phyloP scores from a whole-genome alignment of 2,329 filamentous ascomycete species.

The Diaporthe citriasiana region DNA sequence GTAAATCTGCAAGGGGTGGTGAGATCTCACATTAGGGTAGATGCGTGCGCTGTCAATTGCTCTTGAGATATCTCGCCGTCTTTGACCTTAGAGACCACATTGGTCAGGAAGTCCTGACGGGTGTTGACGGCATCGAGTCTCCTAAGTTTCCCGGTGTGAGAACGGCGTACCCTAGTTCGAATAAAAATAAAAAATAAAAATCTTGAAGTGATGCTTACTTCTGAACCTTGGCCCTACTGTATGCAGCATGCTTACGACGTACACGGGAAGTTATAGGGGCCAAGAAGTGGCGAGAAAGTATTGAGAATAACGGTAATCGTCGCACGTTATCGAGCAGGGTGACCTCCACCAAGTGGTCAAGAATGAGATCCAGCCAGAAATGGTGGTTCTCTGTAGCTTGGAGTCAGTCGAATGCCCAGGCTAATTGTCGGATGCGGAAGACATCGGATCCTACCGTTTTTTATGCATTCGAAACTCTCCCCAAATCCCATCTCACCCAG shows the following conservation, averaged over 20 bases:
- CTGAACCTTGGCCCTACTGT: background rate
- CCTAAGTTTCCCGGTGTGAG: background rate
- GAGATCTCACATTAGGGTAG: slow-evolving; percentile 43
- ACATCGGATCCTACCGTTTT: slow-evolving; percentile 43
- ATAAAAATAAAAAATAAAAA: too few relatives aligned
- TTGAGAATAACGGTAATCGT: slow-evolving; percentile 38
- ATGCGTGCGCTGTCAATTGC: slow-evolving; percentile 48
- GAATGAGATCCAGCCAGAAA: slow-evolving; percentile 48
- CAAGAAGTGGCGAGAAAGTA: slow-evolving; percentile 29
- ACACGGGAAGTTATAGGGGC: background rate
- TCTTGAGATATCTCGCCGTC: slow-evolving; percentile 44
- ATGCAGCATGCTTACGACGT: background rate
- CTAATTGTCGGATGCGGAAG: background rate
- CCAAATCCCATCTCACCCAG: slow-evolving; percentile 60
- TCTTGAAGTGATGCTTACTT: background rate
- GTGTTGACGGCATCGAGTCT: background rate
- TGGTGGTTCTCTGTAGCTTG: slow-evolving; percentile 45
- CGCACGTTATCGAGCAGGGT: slow-evolving; percentile 46
- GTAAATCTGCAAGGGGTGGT: background rate
- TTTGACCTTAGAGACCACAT: slow-evolving; percentile 44
- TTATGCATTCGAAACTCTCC: slow-evolving; percentile 52
- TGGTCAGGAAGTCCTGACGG: slow-evolving; percentile 46
- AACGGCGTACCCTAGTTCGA: background rate
- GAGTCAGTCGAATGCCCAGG: background rate
- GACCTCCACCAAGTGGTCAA: slow-evolving; percentile 45